phyloP scores from a whole-genome alignment of 257 asterid genomes.

The Agastache rugosa region DNA sequence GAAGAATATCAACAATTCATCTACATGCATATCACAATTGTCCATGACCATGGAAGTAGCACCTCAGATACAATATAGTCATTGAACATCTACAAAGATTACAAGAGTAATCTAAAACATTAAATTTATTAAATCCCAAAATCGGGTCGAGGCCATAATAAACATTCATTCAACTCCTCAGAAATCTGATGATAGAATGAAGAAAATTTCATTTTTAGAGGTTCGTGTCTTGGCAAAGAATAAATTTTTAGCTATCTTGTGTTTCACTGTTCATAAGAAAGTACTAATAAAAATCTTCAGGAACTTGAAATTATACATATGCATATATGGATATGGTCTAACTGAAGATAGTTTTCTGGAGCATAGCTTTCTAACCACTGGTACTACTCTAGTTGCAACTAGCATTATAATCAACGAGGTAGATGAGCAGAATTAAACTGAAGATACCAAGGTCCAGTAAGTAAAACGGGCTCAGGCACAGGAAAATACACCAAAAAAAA shows the following conservation, averaged over 20 bases:
- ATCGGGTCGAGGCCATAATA: not conserved
- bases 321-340: not conserved
- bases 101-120: too few relatives aligned
- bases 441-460: not conserved
- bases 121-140: slow-evolving; percentile 6
- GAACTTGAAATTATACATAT: not conserved
- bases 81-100: too few relatives aligned
- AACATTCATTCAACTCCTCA: not conserved
- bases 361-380: too few relatives aligned
- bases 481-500: not conserved
- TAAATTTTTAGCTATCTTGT: not conserved
- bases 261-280: not conserved
- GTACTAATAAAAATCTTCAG: not conserved
- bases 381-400: not conserved
- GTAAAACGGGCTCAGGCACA: not conserved
- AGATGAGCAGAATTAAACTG: slow-evolving; percentile 6
- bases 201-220: not conserved
- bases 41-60: not conserved
- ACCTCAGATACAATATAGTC: too few relatives aligned
- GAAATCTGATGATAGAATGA: not conserved
- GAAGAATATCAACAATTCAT: slow-evolving; percentile 15
- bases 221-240: not conserved
- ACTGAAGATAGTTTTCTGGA: too few relatives aligned
- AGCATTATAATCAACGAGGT: not conserved
- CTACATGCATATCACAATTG: not conserved